Evolutionary conservation across 192 early-diverging fungal genomes (phyloP), one percentile per base, ranked within the genome.

Genomic region (Mortierella claussenii): DNA sequence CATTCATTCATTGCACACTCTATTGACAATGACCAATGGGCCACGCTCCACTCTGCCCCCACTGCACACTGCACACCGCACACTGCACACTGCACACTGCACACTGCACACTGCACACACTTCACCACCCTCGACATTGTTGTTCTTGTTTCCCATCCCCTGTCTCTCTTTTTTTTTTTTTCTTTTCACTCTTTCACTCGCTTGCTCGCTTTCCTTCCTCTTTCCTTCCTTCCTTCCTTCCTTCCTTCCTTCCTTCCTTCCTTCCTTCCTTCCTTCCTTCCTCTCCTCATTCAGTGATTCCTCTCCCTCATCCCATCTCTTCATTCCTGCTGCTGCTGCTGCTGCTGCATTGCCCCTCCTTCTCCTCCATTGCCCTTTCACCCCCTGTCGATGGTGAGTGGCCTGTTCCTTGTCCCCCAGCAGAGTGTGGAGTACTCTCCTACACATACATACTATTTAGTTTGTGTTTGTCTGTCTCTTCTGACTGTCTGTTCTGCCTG

Each of bases 11-110:
- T 40, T 40, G 8, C 13, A 7, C 37, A 40, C 37, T 40, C n/a
- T n/a, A n/a, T n/a, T n/a, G n/a, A n/a, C n/a, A n/a, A n/a, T n/a
- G n/a, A n/a, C n/a, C n/a, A n/a, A n/a, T n/a, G n/a, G n/a, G n/a
- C 50, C 23, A 52, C 50, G 28, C 50, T 52, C 20, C 50, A 28
- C 28, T 55, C 53, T 9, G 13, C 53, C 53, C 31, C n/a, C n/a
- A n/a, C n/a, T n/a, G n/a, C n/a, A n/a, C n/a, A n/a, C n/a, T n/a
- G n/a, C n/a, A n/a, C n/a, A n/a, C n/a, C n/a, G n/a, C n/a, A n/a
- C n/a, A n/a, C n/a, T n/a, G n/a, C n/a, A n/a, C n/a, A n/a, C n/a
- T n/a, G n/a, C n/a, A n/a, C n/a, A n/a, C n/a, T n/a, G n/a, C n/a
- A n/a, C n/a, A n/a, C n/a, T n/a, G n/a, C n/a, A n/a, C n/a, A n/a